A percentile compares a stretch with the other conserved stretches of the same genome.
Evolutionary conservation across 768 basidiomycete species (phyloP).

Genomic region (Xerocomus brunneocitrinus): DNA sequence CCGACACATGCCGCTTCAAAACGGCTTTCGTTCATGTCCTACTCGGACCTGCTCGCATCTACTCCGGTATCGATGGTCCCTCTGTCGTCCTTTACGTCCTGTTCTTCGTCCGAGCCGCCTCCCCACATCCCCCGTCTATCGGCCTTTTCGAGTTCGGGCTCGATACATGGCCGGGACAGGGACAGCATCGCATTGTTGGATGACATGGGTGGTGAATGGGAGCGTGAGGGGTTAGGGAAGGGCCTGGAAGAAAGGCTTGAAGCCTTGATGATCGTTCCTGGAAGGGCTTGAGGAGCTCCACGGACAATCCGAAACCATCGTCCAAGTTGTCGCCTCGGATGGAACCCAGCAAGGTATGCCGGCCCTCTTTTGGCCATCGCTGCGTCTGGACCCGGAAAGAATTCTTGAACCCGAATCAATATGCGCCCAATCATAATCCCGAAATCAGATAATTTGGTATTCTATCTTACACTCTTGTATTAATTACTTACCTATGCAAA

Average conservation of each 20-base stretch:
- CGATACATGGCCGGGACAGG: slow-evolving; percentile 29
- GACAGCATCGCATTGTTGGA: slow-evolving; percentile 48
- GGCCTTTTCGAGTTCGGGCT: slow-evolving; percentile 34
- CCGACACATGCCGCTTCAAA: slow-evolving; percentile 50
- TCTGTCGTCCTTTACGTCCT: slow-evolving; percentile 67
- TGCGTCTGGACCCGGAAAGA: not conserved
- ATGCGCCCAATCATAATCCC: slow-evolving; percentile 4
- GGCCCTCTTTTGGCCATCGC: not conserved
- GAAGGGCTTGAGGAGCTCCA: slow-evolving; percentile 16
- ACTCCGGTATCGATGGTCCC: slow-evolving; percentile 70
- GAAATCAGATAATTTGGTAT: slow-evolving; percentile 22
- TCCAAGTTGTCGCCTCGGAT: not conserved
- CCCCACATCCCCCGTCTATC: slow-evolving; percentile 69
- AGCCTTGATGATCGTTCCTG: slow-evolving; percentile 38
- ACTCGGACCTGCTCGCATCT: slow-evolving; percentile 76
- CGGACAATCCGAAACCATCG: not conserved
- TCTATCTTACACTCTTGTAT: slow-evolving; percentile 25
- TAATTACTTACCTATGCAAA: slow-evolving; percentile 25
- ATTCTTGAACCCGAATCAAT: not conserved
- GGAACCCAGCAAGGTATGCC: not conserved
- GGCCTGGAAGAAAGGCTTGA: slow-evolving; percentile 84
- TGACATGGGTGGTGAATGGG: slow-evolving; percentile 82
- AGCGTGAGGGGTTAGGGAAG: slow-evolving; percentile 74
- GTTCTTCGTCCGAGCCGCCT: slow-evolving; percentile 56
- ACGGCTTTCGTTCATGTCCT: slow-evolving; percentile 85